These are phyloP conservation scores for Xylaria hypoxylon DNA, from an alignment of 2,329 filamentous ascomycete genomes.

Conservation along the genomic window DNA sequence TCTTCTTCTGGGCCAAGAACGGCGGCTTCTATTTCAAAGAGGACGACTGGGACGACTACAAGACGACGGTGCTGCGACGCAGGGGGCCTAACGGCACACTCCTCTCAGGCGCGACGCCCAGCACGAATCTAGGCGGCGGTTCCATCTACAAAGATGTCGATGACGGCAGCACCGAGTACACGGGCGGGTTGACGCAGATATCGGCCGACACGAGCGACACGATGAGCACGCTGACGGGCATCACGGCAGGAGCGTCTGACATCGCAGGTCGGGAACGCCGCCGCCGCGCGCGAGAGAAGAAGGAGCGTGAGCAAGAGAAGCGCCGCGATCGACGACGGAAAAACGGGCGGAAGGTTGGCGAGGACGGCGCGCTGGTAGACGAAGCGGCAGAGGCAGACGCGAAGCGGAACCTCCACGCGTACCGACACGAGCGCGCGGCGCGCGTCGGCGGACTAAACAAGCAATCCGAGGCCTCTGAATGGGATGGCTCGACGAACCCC, in stretches of 20 bases:
- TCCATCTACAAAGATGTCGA: constrained; percentile 83
- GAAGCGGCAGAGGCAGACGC: constrained; percentile 72
- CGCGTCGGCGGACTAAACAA: constrained; percentile 91
- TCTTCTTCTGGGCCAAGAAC: constrained; percentile 98
- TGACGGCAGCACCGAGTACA: constrained; percentile 57
- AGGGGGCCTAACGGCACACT: constrained; percentile 91
- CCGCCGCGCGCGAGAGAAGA: constrained; percentile 65
- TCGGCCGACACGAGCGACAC: constrained; percentile 58
- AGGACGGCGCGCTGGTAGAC: constrained; percentile 73
- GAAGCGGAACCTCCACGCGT: constrained; percentile 78
- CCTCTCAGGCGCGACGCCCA: constrained; percentile 82
- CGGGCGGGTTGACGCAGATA: constrained; percentile 49
- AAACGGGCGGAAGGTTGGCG: constrained; percentile 60
- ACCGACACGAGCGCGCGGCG: constrained; percentile 87
- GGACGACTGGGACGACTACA: constrained; percentile 98
- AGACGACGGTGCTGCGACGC: constrained; percentile 88
- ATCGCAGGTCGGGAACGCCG: constrained; percentile 66
- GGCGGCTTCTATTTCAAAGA: constrained; percentile 90
- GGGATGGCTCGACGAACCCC: constrained; percentile 78
- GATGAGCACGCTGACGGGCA: constrained; percentile 64
- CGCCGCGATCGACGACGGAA: constrained; percentile 52
- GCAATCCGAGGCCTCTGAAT: constrained; percentile 79
- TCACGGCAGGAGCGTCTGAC: constrained; percentile 69
- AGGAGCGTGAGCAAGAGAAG: constrained; percentile 61
- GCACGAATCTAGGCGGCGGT: constrained; percentile 87